A percentile compares a stretch with the other conserved stretches of the same genome.
phyloP scores from a whole-genome alignment of 805 yeast genomes.

The Deakozyma indianensis region DNA sequence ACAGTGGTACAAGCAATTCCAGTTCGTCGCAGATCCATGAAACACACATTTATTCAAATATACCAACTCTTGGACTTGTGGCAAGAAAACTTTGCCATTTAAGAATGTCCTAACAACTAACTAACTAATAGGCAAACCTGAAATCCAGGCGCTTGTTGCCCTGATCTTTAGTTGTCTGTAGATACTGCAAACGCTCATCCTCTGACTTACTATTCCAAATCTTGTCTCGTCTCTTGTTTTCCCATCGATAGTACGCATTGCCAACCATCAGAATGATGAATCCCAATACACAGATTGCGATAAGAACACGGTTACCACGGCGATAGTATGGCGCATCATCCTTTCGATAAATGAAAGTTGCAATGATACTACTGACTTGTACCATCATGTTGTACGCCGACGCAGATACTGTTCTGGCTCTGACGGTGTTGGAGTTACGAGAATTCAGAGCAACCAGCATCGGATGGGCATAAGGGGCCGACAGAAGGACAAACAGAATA shows the following conservation, averaged over 20 bases:
- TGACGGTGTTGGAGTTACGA: constrained; percentile 35
- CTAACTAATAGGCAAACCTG: constrained; percentile 18
- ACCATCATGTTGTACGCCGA: constrained; percentile 40
- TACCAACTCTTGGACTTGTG: too few relatives aligned
- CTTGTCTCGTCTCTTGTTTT: constrained; percentile 22
- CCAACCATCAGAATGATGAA: constrained; percentile 11
- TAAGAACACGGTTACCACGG: constrained; percentile 27
- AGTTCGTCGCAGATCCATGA: too few relatives aligned
- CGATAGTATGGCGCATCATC: constrained; percentile 38
- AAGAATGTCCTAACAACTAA: too few relatives aligned
- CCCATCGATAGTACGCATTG: constrained; percentile 20
- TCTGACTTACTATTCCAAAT: constrained; percentile 37
- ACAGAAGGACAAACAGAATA: constrained; percentile 10
- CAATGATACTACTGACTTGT: constrained; percentile 33
- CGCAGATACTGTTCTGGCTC: constrained; percentile 38
- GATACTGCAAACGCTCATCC: constrained; percentile 38
- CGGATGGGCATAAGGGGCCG: constrained; percentile 27
- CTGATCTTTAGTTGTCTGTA: constrained; percentile 29
- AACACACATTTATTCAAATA: too few relatives aligned
- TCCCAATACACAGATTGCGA: background rate
- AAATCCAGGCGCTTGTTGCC: constrained; percentile 50
- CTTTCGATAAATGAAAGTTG: constrained; percentile 32
- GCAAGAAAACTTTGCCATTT: too few relatives aligned
- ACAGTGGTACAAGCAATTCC: too few relatives aligned
- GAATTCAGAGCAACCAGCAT: constrained; percentile 38